Evolutionary conservation across 1,284 basidiomycete genomes (phyloP).

Genomic region (Rhizoctonia solani): DNA sequence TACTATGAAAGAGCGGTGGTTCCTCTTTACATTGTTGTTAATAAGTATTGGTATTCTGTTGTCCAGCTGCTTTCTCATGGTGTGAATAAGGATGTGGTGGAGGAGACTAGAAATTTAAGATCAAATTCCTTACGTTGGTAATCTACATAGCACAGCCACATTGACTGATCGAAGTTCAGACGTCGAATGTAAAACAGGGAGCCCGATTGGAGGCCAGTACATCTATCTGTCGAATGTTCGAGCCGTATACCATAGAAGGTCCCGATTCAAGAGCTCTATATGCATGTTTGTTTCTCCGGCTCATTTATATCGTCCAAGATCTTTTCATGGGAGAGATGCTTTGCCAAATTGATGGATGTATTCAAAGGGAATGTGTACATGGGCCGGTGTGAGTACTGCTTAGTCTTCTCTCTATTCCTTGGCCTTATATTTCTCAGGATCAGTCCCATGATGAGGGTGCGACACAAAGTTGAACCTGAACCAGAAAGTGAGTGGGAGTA

Average conservation of each 20-base stretch:
- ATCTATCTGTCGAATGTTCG: neutral
- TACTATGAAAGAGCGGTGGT: conserved; percentile 95
- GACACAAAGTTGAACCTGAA: conserved; percentile 90
- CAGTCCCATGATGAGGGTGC: conserved; percentile 84
- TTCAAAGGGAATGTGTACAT: neutral
- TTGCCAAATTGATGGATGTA: neutral
- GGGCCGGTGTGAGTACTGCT: too few species aligned
- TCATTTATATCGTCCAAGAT: too few species aligned
- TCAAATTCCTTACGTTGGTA: conserved; percentile 18
- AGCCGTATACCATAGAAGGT: too few species aligned
- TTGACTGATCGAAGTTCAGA: neutral
- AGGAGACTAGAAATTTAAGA: conserved; percentile 29
- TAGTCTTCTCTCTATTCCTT: neutral
- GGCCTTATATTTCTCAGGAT: conserved; percentile 72
- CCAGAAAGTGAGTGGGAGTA: conserved; percentile 5
- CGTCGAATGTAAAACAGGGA: neutral
- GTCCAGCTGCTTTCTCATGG: conserved; percentile 66
- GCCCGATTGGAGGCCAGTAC: neutral
- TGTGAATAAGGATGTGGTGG: conserved; percentile 10
- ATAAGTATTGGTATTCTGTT: conserved; percentile 91
- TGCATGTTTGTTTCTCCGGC: too few species aligned
- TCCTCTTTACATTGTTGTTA: conserved; percentile 89
- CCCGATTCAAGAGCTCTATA: too few species aligned
- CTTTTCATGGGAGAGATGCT: neutral
- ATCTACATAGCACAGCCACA: conserved; percentile 26